Evolutionary conservation across 1,284 basidiomycete genomes (phyloP), one percentile per base, ranked within the genome.

Genomic region (Polyporus tsugae): DNA sequence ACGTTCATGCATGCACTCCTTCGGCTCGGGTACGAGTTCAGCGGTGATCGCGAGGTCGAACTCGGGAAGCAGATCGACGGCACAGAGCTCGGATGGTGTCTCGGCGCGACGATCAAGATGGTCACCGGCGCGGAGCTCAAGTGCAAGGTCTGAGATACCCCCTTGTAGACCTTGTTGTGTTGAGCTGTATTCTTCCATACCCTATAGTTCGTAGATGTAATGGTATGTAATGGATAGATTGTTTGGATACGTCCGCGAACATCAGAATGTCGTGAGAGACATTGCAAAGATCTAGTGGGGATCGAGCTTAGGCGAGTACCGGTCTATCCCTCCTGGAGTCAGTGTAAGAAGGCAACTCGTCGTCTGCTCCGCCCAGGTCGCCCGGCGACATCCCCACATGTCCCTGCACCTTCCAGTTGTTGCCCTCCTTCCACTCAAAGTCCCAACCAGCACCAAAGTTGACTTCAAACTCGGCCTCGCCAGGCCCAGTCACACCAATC

Each of bases 61-160:
- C 87, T 96, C 49, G 97, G 91, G 75, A 99, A 99, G 86, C 91
- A 94, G 86, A 87, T 99, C 59, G 87, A 87, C 35, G 95, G 92
- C 6, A 97, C 96, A 4, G 98, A 99, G 87, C 82, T 99, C 66
- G 97, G 98, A 9, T 99, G 97, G 97, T 93, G 91, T 73, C 81
- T 98, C 33, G 95, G 95, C 22, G 96, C 95, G 15, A 91, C 91
- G 65, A 87, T 96, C 75, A 90, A 89, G 39, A 86, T 95, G 83
- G 86, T 92, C 17, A 72, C 69, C 10, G 88, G 86, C 42, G 90
- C 86, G 10, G 85, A 88, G 74, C 75, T 92, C 66, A 87, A 74
- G 73, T 88, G 87, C 78, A 80, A 74, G n/a, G 79, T 78, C 5
- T 86, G 78, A 76, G 70, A 33, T 29, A 49, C 22, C 22, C 46